A percentile compares a stretch with the other conserved stretches of the same genome.
These are phyloP conservation scores for Yamadazyma dushanensis DNA, from an alignment of 1,139 yeast genomes.

Conservation along the genomic window DNA sequence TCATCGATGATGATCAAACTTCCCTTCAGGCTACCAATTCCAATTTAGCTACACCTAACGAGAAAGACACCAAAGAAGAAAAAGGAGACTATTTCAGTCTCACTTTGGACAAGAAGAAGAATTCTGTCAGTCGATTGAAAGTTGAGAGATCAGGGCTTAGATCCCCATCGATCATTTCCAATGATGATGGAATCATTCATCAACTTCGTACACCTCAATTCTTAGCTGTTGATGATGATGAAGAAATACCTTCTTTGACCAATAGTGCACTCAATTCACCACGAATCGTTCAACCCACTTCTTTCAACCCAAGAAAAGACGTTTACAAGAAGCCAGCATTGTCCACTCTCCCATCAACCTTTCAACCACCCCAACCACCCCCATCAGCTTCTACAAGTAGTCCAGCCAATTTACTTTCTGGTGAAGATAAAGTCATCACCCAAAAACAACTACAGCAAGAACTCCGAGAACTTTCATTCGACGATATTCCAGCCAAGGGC, in stretches of 20 bases:
- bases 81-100: conserved; percentile 18
- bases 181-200: conserved; percentile 39
- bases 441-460: conserved; percentile 41
- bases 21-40: conserved; percentile 3
- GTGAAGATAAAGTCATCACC: conserved; percentile 21
- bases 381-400: neutral
- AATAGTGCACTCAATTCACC: conserved; percentile 13
- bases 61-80: conserved; percentile 15
- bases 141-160: conserved; percentile 12
- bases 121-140: conserved; percentile 8
- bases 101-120: conserved; percentile 12
- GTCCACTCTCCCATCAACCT: neutral
- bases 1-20: conserved; percentile 26
- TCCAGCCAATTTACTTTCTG: neutral
- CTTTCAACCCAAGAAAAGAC: conserved; percentile 6
- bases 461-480: conserved; percentile 55
- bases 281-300: neutral
- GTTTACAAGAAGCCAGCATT: neutral
- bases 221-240: conserved; percentile 28
- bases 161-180: conserved; percentile 39
- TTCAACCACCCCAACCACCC: neutral
- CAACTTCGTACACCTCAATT: conserved; percentile 40
- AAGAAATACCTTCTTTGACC: conserved; percentile 17
- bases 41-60: conserved; percentile 14
- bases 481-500: conserved; percentile 85